Evolutionary conservation across 805 yeast genomes (phyloP).

Genomic region (Candida hungchunana): DNA sequence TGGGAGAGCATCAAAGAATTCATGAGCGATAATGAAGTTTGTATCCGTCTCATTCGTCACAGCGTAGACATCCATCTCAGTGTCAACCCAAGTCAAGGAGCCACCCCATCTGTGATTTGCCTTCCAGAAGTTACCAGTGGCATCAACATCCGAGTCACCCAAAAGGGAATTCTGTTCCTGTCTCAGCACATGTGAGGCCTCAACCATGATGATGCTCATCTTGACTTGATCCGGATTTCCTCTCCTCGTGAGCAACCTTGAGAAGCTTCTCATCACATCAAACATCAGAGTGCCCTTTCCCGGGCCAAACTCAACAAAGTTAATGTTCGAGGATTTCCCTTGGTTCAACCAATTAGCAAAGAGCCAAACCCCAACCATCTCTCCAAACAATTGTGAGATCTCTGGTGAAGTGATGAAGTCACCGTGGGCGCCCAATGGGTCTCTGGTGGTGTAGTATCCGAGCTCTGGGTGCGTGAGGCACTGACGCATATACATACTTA

Average conservation of each 20-base stretch:
- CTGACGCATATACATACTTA: conserved; percentile 74
- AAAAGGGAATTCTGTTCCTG: conserved; percentile 41
- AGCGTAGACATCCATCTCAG: conserved; percentile 42
- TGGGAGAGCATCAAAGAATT: conserved; percentile 84
- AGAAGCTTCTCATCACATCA: conserved; percentile 52
- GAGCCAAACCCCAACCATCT: conserved; percentile 74
- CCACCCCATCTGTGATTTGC: conserved; percentile 41
- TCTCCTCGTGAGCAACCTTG: conserved; percentile 32
- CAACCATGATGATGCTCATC: conserved; percentile 50
- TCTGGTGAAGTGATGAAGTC: conserved; percentile 87
- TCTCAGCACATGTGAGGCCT: conserved; percentile 65
- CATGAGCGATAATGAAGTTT: conserved; percentile 75
- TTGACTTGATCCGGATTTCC: conserved; percentile 30
- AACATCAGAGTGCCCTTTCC: conserved; percentile 77
- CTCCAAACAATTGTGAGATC: conserved; percentile 84
- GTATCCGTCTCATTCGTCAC: conserved; percentile 27
- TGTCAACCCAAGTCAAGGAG: conserved; percentile 54
- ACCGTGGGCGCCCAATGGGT: conserved; percentile 66
- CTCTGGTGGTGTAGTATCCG: conserved; percentile 76
- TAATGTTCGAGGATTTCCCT: conserved; percentile 42
- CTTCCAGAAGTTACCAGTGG: conserved; percentile 15
- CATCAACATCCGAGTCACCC: conserved; percentile 33
- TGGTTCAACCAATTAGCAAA: conserved; percentile 56
- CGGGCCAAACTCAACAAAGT: conserved; percentile 78
- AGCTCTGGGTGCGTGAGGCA: conserved; percentile 72